Base-by-base conservation (phyloP, 768 basidiomycete species). In the Psilocybe tampanensis region DNA sequence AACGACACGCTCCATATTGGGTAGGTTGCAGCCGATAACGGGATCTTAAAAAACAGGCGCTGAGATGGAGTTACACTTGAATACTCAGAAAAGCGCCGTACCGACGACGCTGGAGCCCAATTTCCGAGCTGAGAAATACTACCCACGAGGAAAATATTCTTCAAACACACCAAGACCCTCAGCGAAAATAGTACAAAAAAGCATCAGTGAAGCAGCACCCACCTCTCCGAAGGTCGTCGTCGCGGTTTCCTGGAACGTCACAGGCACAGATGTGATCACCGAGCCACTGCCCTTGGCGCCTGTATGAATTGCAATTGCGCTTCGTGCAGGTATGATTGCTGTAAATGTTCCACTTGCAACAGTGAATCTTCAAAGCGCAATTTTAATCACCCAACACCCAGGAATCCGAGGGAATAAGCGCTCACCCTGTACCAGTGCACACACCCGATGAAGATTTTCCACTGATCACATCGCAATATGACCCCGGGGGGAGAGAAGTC, bases 401-500 rank as follows among this genome's bases (percentile, higher is more conserved):
- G 17, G 21, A 21, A 21, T n/a, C 15, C n/a, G n/a, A n/a, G n/a
- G n/a, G n/a, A 29, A 29, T 9, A 29, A 39, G 17, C 8, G 70
- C 81, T 52, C 60, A 88, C 86, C 72, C 67, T 26, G 70, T 56
- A 0, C 86, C 86, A 0, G 80, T 76, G 66, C 88, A 90, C 1
- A 62, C 52, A 1, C 79, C 80, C 1, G 56, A 60, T 0, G 68
- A 68, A 26, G 68, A 73, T 29, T 61, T 66, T 9, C 86, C 86
- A 47, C 75, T 79, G 34, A 87, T 74, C 18, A 88, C 83, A 66
- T 90, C 84, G 69, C 88, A 89, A 62, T 89, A 89, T 3, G 70
- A 67, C 0, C 86, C 87, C 21, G 70, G 78, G 0, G 86, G 78
- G 8, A 89, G 70, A 0, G 81, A 79, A 0, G 87, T 89, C 17